Base-by-base conservation (phyloP, 2,329 filamentous ascomycete genomes). In the Aspergillus transmontanensis region DNA sequence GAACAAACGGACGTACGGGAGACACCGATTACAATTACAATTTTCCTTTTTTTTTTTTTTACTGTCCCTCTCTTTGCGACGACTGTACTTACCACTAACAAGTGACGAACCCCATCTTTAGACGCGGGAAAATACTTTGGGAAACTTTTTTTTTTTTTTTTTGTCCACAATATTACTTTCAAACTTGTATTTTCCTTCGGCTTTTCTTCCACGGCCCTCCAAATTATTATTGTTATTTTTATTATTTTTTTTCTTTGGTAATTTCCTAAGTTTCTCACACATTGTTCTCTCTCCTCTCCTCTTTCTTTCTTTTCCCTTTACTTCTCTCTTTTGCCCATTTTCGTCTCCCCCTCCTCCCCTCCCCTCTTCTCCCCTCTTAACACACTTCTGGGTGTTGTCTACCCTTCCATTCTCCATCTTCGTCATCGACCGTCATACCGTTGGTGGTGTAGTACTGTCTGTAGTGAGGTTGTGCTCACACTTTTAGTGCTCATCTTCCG, bases 1-100 rank as follows among this genome's bases (percentile, higher is more conserved):
- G 45, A 53, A 53, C 28, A n/a, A 32, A 64, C 68, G 67, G 70
- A 61, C 60, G 68, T 69, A 66, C 68, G 69, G 67, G 66, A 67
- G 58, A 39, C 55, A 67, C 53, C 32, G 48, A 51, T 60, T 45
- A 58, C 51, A 54, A 54, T 58, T 55, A 46, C 58, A 50, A 58
- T 16, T 51, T 43, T 51, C 65, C 60, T n/a, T 21, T 21, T 23
- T 32, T 63, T 57, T 57, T 34, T 55, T 53, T 39, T 57, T 36
- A 55, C 48, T 57, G 57, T 57, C 57, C 60, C 56, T 55, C n/a
- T 53, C 34, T 36, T 53, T 30, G 34, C 43, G 61, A 64, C 9
- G 61, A 64, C 9, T 51, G 41, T 61, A 23, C 26, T 57, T 43
- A 10, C 43, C 32, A 60, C 34, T 57, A 59, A 36, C 34, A 39